Base-by-base conservation (phyloP, 306 rosid genomes). In the Vigna radiata region DNA sequence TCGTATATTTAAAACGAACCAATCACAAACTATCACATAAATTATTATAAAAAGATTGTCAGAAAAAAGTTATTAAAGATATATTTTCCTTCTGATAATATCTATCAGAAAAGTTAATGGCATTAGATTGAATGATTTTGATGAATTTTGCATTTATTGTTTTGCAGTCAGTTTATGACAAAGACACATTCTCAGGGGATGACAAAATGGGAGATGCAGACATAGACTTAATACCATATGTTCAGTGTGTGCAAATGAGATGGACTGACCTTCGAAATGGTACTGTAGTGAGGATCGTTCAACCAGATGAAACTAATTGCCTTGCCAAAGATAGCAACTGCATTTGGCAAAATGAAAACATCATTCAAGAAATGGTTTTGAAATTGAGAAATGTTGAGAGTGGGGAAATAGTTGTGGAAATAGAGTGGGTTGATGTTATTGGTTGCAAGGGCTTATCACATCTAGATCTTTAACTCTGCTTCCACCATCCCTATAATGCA, bases 181-280 rank as follows among this genome's bases (percentile, higher is more conserved):
- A 83, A 39, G 98, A 95, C 79, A 87, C 89, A 0, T 83, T 95
- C 44, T 86, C 89, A 0, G 68, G 29, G 36, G 97, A 95, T 68
- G 98, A 95, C 79, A 76, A 75, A 73, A 92, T 95, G 97, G 98
- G 98, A 0, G 91, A 89, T 18, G 96, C 97, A 15, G 88, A 77
- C 6, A 81, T 95, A 54, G 98, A 95, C 83, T 77, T 95, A 44
- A 85, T 81, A 68, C 97, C 97, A 29, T 95, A 88, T 68, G 11
- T 77, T 31, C 74, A 89, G 72, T 81, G 91, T 66, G 33, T 89
- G 16, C 75, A 79, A 62, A 77, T 86, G 93, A 86, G 70, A 0
- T 62, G 81, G 79, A 53, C 56, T 17, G 70, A 53, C 7, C 93
- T 89, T 14, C 91, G 91, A n/a, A 69, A 89, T 60, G 97, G 97